A percentile compares a stretch with the other conserved stretches of the same genome.
These are phyloP conservation scores for Sphagnum contortum DNA, from an alignment of 225 moss, liverwort and hornwort species.

Conservation along the genomic window DNA sequence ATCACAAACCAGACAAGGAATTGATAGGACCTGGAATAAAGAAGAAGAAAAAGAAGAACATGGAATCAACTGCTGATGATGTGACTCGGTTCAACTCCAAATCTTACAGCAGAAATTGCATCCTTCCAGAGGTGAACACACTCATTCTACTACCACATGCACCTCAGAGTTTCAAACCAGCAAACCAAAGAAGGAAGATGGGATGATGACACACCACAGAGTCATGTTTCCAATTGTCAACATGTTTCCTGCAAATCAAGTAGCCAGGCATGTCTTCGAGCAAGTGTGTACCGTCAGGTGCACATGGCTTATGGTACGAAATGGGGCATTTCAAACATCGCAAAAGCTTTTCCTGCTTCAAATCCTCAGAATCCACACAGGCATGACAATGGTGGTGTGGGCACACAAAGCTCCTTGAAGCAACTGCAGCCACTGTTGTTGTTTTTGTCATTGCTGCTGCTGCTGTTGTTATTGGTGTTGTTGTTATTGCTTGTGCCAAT, in stretches of 20 bases:
- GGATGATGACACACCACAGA: too few relatives aligned
- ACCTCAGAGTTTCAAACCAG: too few relatives aligned
- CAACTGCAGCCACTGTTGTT: constrained; percentile 13
- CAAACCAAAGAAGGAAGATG: too few relatives aligned
- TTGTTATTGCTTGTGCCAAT: constrained; percentile 23
- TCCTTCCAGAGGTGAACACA: too few relatives aligned
- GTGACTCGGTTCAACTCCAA: too few relatives aligned
- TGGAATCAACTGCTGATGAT: too few relatives aligned
- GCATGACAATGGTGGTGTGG: constrained; percentile 59
- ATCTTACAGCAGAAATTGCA: too few relatives aligned
- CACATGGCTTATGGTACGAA: constrained; percentile 49
- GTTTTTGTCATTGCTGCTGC: too few relatives aligned
- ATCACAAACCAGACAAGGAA: too few relatives aligned
- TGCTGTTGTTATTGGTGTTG: neutral
- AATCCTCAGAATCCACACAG: constrained; percentile 27
- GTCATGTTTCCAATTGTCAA: constrained; percentile 51
- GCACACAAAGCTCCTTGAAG: constrained; percentile 22
- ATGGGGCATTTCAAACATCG: constrained; percentile 53
- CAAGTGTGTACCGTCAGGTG: constrained; percentile 45
- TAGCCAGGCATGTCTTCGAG: constrained; percentile 59
- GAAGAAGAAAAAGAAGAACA: too few relatives aligned
- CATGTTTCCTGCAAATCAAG: constrained; percentile 53
- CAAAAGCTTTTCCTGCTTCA: constrained; percentile 27
- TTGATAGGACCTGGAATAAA: too few relatives aligned
- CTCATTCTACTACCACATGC: too few relatives aligned